phyloP scores from a whole-genome alignment of 2,329 filamentous ascomycete genomes.

The Diaporthe destruens region DNA sequence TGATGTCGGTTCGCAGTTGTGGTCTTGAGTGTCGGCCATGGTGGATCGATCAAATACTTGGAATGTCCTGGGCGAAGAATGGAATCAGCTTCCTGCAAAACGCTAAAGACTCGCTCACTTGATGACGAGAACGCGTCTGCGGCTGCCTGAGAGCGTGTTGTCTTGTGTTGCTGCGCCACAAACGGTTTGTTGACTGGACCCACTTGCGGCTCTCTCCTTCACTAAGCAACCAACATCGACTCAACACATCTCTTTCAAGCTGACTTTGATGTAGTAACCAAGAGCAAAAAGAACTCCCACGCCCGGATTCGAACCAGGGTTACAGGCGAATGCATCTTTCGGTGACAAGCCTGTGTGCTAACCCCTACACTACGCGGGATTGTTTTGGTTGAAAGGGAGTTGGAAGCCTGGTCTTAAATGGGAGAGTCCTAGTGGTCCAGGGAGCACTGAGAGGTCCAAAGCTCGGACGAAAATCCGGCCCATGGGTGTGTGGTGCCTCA shows the following conservation, averaged over 20 bases:
- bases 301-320: conserved; percentile 27
- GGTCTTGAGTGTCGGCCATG: not conserved
- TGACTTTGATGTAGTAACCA: not conserved
- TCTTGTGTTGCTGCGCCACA: too few species aligned
- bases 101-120: not conserved
- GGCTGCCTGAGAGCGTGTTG: not conserved
- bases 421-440: not conserved
- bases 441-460: not conserved
- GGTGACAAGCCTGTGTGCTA: conserved; percentile 28
- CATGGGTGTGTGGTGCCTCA: too few species aligned
- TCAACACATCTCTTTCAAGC: not conserved
- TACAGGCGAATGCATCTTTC: conserved; percentile 13
- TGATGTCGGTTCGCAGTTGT: not conserved
- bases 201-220: not conserved
- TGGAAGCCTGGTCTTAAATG: not conserved
- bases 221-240: not conserved
- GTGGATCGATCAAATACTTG: not conserved
- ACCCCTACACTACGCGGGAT: conserved; percentile 26
- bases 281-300: conserved; percentile 21
- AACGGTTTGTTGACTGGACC: not conserved
- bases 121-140: not conserved
- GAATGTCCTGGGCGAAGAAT: not conserved
- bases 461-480: not conserved
- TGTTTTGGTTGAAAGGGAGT: not conserved
- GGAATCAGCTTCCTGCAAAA: not conserved